Evolutionary conservation across 139 green algal genomes (phyloP).

Genomic region (Pleodorina starrii): DNA sequence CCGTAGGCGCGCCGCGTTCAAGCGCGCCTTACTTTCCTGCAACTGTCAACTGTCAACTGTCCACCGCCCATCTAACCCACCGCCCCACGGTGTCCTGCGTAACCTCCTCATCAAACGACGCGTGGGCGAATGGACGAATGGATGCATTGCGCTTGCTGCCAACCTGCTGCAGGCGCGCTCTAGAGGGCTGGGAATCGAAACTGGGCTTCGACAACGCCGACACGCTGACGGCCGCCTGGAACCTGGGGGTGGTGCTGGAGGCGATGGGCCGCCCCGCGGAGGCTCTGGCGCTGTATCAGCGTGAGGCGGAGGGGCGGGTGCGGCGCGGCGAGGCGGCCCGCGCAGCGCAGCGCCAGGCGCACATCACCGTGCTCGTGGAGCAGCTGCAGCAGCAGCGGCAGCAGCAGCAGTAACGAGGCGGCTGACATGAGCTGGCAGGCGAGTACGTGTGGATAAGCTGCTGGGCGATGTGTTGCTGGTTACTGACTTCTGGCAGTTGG

Average conservation of each 20-base stretch:
- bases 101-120: neutral
- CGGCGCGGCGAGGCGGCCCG: neutral
- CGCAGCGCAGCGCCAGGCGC: neutral
- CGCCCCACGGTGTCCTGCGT: neutral
- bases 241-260: slow-evolving; percentile 42
- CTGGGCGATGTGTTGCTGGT: no score
- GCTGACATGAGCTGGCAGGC: no score
- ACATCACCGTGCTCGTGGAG: neutral
- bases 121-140: neutral
- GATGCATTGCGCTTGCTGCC: neutral
- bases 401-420: no score
- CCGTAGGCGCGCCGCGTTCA: neutral
- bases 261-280: neutral
- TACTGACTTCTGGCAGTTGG: no score
- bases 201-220: slow-evolving; percentile 12
- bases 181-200: neutral
- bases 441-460: no score
- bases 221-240: neutral
- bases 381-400: neutral
- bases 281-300: slow-evolving; percentile 11
- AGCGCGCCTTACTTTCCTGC: neutral
- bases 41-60: neutral
- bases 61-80: no score
- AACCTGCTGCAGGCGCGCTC: slow-evolving; percentile 4
- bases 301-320: neutral